phyloP scores from a whole-genome alignment of 768 basidiomycete genomes.

The Saitozyma sp. region DNA sequence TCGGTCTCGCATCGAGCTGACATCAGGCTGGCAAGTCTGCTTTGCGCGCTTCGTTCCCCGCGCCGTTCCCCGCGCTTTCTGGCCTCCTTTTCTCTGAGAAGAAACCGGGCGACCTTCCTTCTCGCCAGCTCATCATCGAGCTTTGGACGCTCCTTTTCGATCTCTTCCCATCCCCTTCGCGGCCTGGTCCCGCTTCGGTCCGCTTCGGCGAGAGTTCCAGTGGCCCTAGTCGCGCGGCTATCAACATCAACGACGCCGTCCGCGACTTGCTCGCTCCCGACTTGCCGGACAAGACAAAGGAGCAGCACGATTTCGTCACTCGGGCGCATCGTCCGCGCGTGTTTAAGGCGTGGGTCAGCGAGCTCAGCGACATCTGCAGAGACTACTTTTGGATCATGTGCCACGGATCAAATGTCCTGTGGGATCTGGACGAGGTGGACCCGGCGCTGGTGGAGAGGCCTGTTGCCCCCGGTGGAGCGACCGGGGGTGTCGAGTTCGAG shows the following conservation, averaged over 20 bases:
- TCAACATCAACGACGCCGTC: slow-evolving; percentile 27
- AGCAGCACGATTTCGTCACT: slow-evolving; percentile 54
- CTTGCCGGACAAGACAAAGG: slow-evolving; percentile 35
- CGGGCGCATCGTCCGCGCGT: slow-evolving; percentile 57
- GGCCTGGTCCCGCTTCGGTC: slow-evolving; percentile 24
- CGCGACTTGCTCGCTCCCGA: slow-evolving; percentile 36
- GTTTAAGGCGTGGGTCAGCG: slow-evolving; percentile 77
- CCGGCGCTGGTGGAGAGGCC: slow-evolving; percentile 76
- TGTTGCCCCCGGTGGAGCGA: slow-evolving; percentile 90
- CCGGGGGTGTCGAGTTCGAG: slow-evolving; percentile 96
- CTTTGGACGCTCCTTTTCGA: slow-evolving; percentile 84
- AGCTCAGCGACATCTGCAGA: slow-evolving; percentile 82
- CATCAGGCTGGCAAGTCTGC: slow-evolving; percentile 78
- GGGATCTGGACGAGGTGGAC: slow-evolving; percentile 80
- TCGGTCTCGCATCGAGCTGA: not conserved
- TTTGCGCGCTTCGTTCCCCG: slow-evolving; percentile 81
- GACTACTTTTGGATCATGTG: slow-evolving; percentile 71
- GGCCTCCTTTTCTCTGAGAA: slow-evolving; percentile 91
- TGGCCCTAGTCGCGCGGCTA: not conserved
- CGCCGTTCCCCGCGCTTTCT: slow-evolving; percentile 81
- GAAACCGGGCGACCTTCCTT: slow-evolving; percentile 90
- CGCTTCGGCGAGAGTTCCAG: slow-evolving; percentile 23
- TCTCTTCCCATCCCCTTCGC: slow-evolving; percentile 58
- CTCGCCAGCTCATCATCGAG: slow-evolving; percentile 86
- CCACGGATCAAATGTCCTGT: slow-evolving; percentile 88